Percentiles rank a stretch among this genome's conserved stretches.
Conservation (phyloP, 495 filamentous ascomycete species). For the Tuber melanosporum region DNA sequence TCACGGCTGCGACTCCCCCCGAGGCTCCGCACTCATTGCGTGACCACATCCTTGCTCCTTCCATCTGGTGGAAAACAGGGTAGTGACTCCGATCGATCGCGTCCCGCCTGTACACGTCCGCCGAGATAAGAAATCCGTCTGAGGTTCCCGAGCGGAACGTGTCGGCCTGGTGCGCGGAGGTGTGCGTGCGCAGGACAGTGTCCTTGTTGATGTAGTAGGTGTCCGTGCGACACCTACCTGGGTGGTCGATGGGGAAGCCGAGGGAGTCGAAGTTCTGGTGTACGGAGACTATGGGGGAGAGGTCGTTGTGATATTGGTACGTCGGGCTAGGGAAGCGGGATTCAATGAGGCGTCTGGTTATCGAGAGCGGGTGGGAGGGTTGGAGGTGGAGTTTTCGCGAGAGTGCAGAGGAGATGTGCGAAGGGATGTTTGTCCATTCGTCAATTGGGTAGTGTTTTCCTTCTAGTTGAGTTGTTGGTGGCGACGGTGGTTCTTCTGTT, state of each 20-base stretch:
- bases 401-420: slow-evolving; percentile 64
- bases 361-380: slow-evolving; percentile 79
- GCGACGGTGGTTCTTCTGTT: not conserved
- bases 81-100: slow-evolving; percentile 92
- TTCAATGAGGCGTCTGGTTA: slow-evolving; percentile 88
- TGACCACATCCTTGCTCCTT: slow-evolving; percentile 88
- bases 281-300: slow-evolving; percentile 79
- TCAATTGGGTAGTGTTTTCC: slow-evolving; percentile 61
- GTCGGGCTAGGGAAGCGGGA: slow-evolving; percentile 69
- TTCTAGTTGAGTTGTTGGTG: slow-evolving; percentile 51
- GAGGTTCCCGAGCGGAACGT: slow-evolving; percentile 67
- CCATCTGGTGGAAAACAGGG: slow-evolving; percentile 98
- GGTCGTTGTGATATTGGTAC: slow-evolving; percentile 68
- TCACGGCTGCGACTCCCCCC: slow-evolving; percentile 56
- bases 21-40: slow-evolving; percentile 48
- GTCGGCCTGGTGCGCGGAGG: slow-evolving; percentile 83
- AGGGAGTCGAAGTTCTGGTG: slow-evolving; percentile 91
- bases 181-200: slow-evolving; percentile 86
- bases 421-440: slow-evolving; percentile 76
- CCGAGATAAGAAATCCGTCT: slow-evolving; percentile 79
- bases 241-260: slow-evolving; percentile 83
- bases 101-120: slow-evolving; percentile 95
- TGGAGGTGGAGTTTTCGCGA: slow-evolving; percentile 74
- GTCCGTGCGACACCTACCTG: slow-evolving; percentile 77
- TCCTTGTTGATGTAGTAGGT: slow-evolving; percentile 90